Conservation (phyloP, 306 rosid species). For the Glycine latifolia region DNA sequence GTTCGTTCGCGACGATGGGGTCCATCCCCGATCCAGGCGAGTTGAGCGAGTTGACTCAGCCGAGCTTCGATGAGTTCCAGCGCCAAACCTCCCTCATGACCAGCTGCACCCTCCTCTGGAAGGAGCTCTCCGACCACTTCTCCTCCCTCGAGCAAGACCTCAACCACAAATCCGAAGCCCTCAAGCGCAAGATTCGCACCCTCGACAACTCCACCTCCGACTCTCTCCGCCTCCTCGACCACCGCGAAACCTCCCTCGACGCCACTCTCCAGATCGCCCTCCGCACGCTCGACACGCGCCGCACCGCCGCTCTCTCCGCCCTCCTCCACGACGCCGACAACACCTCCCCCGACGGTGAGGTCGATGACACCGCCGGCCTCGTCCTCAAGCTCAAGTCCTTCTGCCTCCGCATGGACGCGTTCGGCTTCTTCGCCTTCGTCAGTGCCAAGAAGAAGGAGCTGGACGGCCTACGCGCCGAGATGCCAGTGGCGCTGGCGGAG, state of each 20-base stretch:
- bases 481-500: slow-evolving; percentile 71
- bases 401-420: slow-evolving; percentile 78
- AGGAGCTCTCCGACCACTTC: slow-evolving; percentile 96
- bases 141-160: slow-evolving; percentile 75
- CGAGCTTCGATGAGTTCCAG: slow-evolving; percentile 93
- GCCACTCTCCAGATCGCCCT: slow-evolving; percentile 79
- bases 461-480: slow-evolving; percentile 73
- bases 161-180: slow-evolving; percentile 75
- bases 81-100: slow-evolving; percentile 96
- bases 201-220: slow-evolving; percentile 71
- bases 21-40: slow-evolving; percentile 99
- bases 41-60: slow-evolving; percentile 77
- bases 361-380: slow-evolving; percentile 78
- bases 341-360: slow-evolving; percentile 52
- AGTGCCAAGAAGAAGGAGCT: slow-evolving; percentile 84
- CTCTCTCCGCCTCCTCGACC: slow-evolving; percentile 73
- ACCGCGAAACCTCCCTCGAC: slow-evolving; percentile 78
- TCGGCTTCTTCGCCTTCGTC: slow-evolving; percentile 78
- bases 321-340: not conserved
- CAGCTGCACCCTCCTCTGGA: slow-evolving; percentile 96
- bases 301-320: slow-evolving; percentile 62
- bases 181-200: slow-evolving; percentile 64
- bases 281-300: slow-evolving; percentile 65
- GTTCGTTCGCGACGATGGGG: slow-evolving; percentile 64
- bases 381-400: slow-evolving; percentile 65